A percentile compares a stretch with the other conserved stretches of the same genome.
Evolutionary conservation across 1,139 yeast species (phyloP).

Genomic region (Candida albicans): DNA sequence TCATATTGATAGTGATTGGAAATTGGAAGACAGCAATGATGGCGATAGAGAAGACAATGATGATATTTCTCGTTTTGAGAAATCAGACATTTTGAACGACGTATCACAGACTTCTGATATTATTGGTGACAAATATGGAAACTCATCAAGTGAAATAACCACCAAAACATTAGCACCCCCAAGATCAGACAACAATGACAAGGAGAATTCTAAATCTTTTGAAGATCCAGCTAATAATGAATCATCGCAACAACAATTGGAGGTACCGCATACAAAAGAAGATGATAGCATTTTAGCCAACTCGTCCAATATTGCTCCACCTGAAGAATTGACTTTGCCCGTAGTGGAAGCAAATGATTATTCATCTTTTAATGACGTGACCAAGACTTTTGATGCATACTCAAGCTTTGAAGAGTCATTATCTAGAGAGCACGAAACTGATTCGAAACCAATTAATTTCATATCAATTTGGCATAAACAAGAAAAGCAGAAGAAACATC

Average conservation of each 20-base stretch:
- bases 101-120: constrained; percentile 19
- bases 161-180: constrained; percentile 24
- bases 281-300: constrained; percentile 32
- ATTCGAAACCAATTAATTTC: constrained; percentile 28
- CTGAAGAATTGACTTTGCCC: constrained; percentile 41
- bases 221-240: not conserved
- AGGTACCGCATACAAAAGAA: constrained; percentile 9
- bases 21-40: constrained; percentile 43
- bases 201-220: constrained; percentile 13
- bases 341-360: constrained; percentile 32
- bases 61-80: constrained; percentile 17
- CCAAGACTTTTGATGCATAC: constrained; percentile 22
- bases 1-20: constrained; percentile 42
- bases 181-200: constrained; percentile 1
- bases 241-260: not conserved
- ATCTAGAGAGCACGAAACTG: constrained; percentile 45
- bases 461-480: constrained; percentile 49
- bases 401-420: constrained; percentile 40
- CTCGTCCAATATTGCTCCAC: constrained; percentile 45
- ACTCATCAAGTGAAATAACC: constrained; percentile 11
- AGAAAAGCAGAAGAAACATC: constrained; percentile 22
- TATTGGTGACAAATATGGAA: constrained; percentile 17
- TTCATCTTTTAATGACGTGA: constrained; percentile 42
- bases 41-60: constrained; percentile 47
- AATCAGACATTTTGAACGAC: constrained; percentile 9